Base-by-base conservation (phyloP, 257 asterid species). In the Fraxinus pennsylvanica region DNA sequence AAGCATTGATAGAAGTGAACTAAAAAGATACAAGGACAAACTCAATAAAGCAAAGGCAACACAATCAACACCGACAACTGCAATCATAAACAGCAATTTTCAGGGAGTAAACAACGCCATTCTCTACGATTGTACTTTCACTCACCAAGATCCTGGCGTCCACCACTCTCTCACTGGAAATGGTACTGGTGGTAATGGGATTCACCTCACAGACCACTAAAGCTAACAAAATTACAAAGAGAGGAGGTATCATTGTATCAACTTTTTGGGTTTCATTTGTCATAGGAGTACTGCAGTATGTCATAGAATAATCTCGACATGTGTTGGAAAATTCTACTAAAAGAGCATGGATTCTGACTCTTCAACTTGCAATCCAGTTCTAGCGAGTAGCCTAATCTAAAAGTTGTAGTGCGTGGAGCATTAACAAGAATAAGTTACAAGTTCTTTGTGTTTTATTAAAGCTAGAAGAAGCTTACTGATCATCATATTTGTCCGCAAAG, bases 81-180 rank as follows among this genome's bases (percentile, higher is more conserved):
- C 90, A 17, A 83, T 81, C 75, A 79, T 90, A 43, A 92, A 94
- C 82, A 89, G 93, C 88, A 94, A 94, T 35, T 89, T 91, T n/a
- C 98, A 94, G 86, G 98, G 96, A 22, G 70, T 89, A 25, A 94
- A 94, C 87, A 94, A 91, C 17, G 91, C 97, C 57, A 85, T 94
- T 66, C 77, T 92, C 43, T 85, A 45, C 76, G 80, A 86, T 38
- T 35, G 83, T 47, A 25, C 47, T 19, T 68, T 71, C 72, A 79
- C 73, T 14, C 87, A 89, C 75, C 82, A 91, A 43, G 90, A 90
- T 66, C 97, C 97, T 2, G 98, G 97, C 2, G 79, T 92, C 80
- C 94, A 94, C 30, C 67, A 91, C 30, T 82, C 88, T 1, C 76
- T 90, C 69, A 76, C 80, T 4, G 80, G 79, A 68, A 86, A 82